A percentile compares a stretch with the other conserved stretches of the same genome.
Conservation (phyloP, 2,329 filamentous ascomycete species). For the Fusarium denticulatum region DNA sequence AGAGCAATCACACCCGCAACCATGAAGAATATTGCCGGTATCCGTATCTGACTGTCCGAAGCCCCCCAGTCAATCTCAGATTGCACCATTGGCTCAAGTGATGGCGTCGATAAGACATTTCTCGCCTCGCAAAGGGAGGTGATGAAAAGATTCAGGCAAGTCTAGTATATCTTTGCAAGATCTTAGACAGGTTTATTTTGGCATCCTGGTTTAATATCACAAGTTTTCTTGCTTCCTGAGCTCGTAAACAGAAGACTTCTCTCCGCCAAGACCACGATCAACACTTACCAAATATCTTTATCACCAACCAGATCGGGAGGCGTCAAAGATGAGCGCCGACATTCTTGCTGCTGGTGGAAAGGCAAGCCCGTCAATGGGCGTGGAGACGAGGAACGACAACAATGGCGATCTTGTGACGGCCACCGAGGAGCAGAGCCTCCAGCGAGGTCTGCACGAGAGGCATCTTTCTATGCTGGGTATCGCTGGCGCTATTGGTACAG, state of each 20-base stretch:
- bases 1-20: slow-evolving; percentile 25
- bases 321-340: slow-evolving; percentile 22
- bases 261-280: background rate
- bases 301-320: background rate
- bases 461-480: slow-evolving; percentile 64
- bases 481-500: slow-evolving; percentile 62
- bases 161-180: background rate
- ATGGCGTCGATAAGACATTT: slow-evolving; percentile 30
- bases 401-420: slow-evolving; percentile 38
- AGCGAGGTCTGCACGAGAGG: slow-evolving; percentile 41
- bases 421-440: slow-evolving; percentile 36
- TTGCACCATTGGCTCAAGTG: slow-evolving; percentile 24
- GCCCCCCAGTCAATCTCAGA: slow-evolving; percentile 10
- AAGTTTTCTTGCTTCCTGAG: background rate
- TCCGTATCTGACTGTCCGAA: slow-evolving; percentile 3
- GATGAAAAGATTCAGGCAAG: background rate
- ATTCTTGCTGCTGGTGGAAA: slow-evolving; percentile 19
- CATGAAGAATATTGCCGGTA: slow-evolving; percentile 13
- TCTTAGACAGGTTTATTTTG: background rate
- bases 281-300: background rate
- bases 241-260: background rate
- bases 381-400: slow-evolving; percentile 1
- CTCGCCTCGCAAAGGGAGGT: background rate
- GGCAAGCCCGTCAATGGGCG: background rate
- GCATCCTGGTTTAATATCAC: background rate